Evolutionary conservation across 2,329 filamentous ascomycete genomes (phyloP), one percentile per base, ranked within the genome.

Genomic region (Botrytis squamosa): DNA sequence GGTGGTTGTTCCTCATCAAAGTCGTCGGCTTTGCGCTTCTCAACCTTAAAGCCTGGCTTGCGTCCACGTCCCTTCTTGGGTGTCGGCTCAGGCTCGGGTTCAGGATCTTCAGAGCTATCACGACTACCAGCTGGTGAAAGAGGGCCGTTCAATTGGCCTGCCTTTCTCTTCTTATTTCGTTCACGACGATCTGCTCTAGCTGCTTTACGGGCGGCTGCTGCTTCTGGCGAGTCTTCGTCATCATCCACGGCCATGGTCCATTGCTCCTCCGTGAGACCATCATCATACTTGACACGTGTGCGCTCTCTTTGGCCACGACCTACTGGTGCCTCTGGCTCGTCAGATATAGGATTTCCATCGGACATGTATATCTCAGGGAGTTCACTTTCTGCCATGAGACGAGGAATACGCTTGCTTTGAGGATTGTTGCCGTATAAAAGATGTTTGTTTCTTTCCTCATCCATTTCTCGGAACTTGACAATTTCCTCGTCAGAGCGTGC

Each of bases 191-290:
- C 93, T 77, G 94, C 93, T 71, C 93, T 90, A 7, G 93, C 93
- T 81, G 94, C 91, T 80, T 98, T 98, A 59, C 96, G 91, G 52
- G 93, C 93, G 55, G 97, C 95, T 3, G 96, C 96, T 71, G 94
- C 95, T 81, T 98, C 96, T 44, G 97, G 94, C 0, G 90, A 91
- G 81, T 99, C 96, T 1, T 99, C 96, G 69, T 98, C 95, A 75
- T 97, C 95, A 81, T 99, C 96, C 46, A 99, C 95, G 71, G 96
- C 96, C 86, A 97, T 95, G 70, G 98, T 88, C 96, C 96, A 99
- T 83, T 99, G 97, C 85, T 99, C 96, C 84, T 99, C 97, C 0
- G 96, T 98, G 44, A 99, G 89, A 70, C 97, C 96, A 80, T 99
- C 96, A 80, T 99, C 96, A 79, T 99, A 99, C 82, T 92, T 93